These are phyloP conservation scores for Eleusine coracana DNA, from an alignment of 176 grass and related monocot species.

Conservation along the genomic window DNA sequence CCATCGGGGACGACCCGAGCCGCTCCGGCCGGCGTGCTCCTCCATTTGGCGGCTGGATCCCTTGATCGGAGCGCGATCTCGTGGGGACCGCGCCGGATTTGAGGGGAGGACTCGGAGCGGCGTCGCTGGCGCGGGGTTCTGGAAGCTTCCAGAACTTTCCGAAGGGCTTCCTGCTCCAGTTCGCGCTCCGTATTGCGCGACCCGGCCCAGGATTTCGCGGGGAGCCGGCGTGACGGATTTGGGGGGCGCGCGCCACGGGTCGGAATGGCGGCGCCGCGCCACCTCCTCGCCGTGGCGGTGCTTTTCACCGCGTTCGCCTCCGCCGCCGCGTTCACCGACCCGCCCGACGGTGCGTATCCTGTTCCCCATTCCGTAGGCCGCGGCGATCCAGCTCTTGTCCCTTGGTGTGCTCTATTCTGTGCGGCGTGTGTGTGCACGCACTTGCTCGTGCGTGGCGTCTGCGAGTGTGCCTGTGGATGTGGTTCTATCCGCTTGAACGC, in stretches of 20 bases:
- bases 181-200: neutral
- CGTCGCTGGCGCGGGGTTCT: constrained; percentile 5
- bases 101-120: constrained; percentile 12
- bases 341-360: constrained; percentile 54
- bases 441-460: neutral
- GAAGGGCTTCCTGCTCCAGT: neutral
- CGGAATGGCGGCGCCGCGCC: constrained; percentile 30
- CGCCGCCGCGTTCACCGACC: constrained; percentile 58
- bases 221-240: constrained; percentile 23
- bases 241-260: neutral
- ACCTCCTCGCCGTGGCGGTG: constrained; percentile 40
- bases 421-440: neutral
- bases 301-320: constrained; percentile 41
- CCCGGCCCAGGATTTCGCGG: constrained; percentile 1
- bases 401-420: constrained; percentile 4
- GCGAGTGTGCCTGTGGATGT: neutral
- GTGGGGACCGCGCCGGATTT: constrained; percentile 25
- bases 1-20: neutral
- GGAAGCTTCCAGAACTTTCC: constrained; percentile 33
- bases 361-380: neutral
- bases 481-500: neutral
- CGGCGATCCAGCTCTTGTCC: constrained; percentile 5
- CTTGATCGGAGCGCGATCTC: neutral
- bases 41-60: neutral
- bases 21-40: neutral